These are phyloP conservation scores for Diddensiella transvaalensis DNA, from an alignment of 805 yeast species.

Conservation along the genomic window DNA sequence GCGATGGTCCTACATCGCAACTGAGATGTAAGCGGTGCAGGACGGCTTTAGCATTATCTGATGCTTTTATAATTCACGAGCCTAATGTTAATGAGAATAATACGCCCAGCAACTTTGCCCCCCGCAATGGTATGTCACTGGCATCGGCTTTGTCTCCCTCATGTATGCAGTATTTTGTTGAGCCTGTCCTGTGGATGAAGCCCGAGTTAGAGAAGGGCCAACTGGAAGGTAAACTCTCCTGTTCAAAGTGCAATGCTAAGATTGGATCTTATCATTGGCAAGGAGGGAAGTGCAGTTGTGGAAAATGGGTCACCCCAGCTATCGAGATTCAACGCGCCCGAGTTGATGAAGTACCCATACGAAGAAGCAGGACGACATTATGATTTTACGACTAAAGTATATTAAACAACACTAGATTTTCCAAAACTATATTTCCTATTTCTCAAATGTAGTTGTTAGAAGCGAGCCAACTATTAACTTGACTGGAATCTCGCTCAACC, in stretches of 20 bases:
- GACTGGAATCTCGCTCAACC: conserved; percentile 43
- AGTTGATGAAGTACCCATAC: conserved; percentile 58
- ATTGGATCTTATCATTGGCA: conserved; percentile 94
- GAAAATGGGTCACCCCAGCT: conserved; percentile 93
- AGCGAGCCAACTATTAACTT: conserved; percentile 45
- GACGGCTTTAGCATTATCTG: conserved; percentile 58
- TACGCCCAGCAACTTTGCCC: conserved; percentile 13
- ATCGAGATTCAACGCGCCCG: conserved; percentile 75
- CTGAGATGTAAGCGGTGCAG: conserved; percentile 84
- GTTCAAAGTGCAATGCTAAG: conserved; percentile 81
- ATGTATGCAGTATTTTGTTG: conserved; percentile 85
- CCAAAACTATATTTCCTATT: neutral
- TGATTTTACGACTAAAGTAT: neutral
- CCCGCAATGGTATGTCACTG: conserved; percentile 23
- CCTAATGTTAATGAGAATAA: conserved; percentile 43
- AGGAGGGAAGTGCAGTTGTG: conserved; percentile 92
- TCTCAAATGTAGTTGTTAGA: conserved; percentile 24
- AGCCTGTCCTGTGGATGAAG: conserved; percentile 92
- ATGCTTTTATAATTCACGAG: conserved; percentile 59
- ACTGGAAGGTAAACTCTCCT: conserved; percentile 79
- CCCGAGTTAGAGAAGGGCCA: conserved; percentile 67
- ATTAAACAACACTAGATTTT: neutral
- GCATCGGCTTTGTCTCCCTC: conserved; percentile 23
- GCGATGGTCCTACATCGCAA: conserved; percentile 24
- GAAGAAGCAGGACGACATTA: neutral